Evolutionary conservation across 192 early-diverging fungal genomes (phyloP), one percentile per base, ranked within the genome.

Genomic region (Umbelopsis sp.): DNA sequence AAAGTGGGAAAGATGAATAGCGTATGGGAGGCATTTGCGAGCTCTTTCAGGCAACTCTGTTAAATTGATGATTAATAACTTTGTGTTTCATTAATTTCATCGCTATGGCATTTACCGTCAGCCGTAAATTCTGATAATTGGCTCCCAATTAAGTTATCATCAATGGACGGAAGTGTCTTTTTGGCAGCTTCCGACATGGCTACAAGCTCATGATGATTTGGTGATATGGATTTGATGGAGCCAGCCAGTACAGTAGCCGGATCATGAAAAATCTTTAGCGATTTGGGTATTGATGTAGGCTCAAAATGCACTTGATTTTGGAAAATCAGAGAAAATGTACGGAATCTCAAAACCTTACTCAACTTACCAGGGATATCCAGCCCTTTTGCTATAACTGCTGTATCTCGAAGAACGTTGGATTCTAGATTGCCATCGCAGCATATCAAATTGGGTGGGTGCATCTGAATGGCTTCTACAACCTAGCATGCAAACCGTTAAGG

Each of bases 241-340:
- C 37, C 50, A 11, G 82, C 78, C 35, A 88, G 64, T n/a, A 74
- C 1, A 21, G 55, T 66, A 23, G 80, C 83, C 4, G 58, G 68
- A 37, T 78, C 33, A 18, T 68, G 44, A 18, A 91, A 78, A 15
- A 95, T 23, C 23, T 75, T 83, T 2, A 80, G 71, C 27, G 91
- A 88, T 71, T 99, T 99, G 8, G 90, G 86, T 15, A 91, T 83
- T 7, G 95, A 97, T 1, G 97, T 99, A 0, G 97, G 95, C 67
- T 99, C 97, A 76, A 95, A 97, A 25, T 52, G 68, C 1, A 50
- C 33, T 69, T 55, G n/a, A 6, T 44, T 46, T 9, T n/a, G n/a
- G 21, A 30, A 37, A 44, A 48, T 46, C 64, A 21, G 35, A n/a
- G n/a, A 73, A 66, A 73, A 22, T 58, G 9, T 49, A 68, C 20